phyloP scores from a whole-genome alignment of 1,284 basidiomycete species.

The Cutaneotrichosporon cyanovorans region DNA sequence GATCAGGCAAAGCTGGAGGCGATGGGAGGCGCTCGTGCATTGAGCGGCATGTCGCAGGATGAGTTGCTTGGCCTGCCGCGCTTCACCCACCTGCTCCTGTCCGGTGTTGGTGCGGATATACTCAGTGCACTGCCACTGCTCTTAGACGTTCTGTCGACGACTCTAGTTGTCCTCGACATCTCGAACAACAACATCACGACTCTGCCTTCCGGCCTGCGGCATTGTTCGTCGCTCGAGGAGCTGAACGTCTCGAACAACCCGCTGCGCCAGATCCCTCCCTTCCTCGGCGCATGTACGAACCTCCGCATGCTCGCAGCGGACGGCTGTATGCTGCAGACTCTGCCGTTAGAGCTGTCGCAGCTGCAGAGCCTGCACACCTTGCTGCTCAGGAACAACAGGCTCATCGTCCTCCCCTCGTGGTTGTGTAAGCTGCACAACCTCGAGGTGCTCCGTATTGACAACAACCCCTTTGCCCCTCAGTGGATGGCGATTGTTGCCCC shows the following conservation, averaged over 20 bases:
- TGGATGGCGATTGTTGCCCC: constrained; percentile 85
- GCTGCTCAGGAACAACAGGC: constrained; percentile 77
- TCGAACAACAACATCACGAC: constrained; percentile 75
- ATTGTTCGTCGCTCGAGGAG: constrained; percentile 79
- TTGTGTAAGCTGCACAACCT: constrained; percentile 73
- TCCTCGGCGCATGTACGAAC: constrained; percentile 64
- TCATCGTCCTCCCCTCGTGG: constrained; percentile 88
- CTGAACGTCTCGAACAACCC: constrained; percentile 88
- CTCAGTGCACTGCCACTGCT: constrained; percentile 61
- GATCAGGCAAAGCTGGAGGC: constrained; percentile 30
- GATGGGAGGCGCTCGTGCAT: constrained; percentile 33
- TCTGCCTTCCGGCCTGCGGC: constrained; percentile 67
- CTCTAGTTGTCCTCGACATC: constrained; percentile 81
- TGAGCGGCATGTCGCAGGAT: constrained; percentile 17
- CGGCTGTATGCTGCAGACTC: constrained; percentile 65
- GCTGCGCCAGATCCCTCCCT: constrained; percentile 71
- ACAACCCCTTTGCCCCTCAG: constrained; percentile 84
- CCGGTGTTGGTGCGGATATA: constrained; percentile 61
- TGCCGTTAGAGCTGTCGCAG: constrained; percentile 62
- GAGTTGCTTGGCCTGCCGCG: constrained; percentile 50
- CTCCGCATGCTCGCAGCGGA: constrained; percentile 86
- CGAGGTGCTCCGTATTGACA: constrained; percentile 81
- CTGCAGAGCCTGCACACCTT: constrained; percentile 74
- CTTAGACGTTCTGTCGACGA: constrained; percentile 62
- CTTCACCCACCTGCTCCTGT: constrained; percentile 80